Base-by-base conservation (phyloP, 2,329 filamentous ascomycete species). In the Epichloe sibirici region DNA sequence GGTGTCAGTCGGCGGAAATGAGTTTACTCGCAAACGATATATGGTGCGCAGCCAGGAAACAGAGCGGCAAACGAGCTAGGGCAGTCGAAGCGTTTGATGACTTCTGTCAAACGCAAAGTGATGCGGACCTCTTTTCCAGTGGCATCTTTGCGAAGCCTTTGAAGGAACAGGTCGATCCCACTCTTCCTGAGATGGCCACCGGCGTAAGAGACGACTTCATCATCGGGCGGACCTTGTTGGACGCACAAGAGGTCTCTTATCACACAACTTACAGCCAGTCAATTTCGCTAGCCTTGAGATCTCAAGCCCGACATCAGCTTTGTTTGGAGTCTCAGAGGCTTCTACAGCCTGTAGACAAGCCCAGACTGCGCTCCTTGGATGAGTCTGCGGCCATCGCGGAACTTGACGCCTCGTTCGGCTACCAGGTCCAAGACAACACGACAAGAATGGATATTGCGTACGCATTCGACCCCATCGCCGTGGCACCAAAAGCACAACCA, bases 391-490 rank as follows among this genome's bases (percentile, higher is more conserved):
- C 67, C 2, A 61, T 71, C 3, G 55, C 63, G 0, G 61, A 59
- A 28, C 68, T 81, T 21, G 64, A 68, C n/a, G 55, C 59, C 3
- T 70, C 66, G 12, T 68, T 74, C 38, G 57, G 61, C 52, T 56
- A 4, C 59, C 60, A 38, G 45, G 15, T 42, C 57, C 63, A 5
- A 42, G 35, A 17, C 34, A 48, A 12, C 15, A 49, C 82, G 44
- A 66, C 62, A 3, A 74, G 81, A 28, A 65, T 70, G 48, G 78
- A 83, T 56, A 71, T 82, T 46, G 74, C 78, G 25, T 58, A 72
- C 13, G 81, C 82, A 1, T 84, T 85, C 57, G 81, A 84, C 56
- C 72, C 78, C 0, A 78, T 84, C 52, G 78, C 81, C 1, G 65
- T 70, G 2, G 69, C 74, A 0, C 75, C 77, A 34, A 77, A 74